Evolutionary conservation across 345 rosid species (phyloP).

Genomic region (Melaleuca quinquenervia): DNA sequence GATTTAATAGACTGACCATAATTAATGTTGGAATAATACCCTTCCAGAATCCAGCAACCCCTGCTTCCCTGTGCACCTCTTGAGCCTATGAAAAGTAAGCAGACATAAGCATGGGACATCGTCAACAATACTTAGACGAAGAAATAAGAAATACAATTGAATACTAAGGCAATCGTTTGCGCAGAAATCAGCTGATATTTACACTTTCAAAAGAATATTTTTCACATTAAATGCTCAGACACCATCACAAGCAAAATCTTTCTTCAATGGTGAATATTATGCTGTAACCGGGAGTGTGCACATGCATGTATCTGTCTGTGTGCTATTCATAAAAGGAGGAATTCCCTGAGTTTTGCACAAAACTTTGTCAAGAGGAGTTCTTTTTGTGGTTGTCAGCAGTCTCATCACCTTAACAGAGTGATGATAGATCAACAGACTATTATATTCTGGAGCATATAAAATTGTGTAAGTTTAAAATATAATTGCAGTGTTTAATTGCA

Average conservation of each 20-base stretch:
- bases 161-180: neutral
- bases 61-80: slow-evolving; percentile 52
- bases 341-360: neutral
- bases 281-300: neutral
- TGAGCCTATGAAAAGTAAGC: slow-evolving; percentile 19
- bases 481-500: neutral
- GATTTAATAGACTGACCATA: slow-evolving; percentile 32
- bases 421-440: neutral
- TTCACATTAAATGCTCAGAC: neutral
- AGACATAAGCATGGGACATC: neutral
- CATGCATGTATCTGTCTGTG: neutral
- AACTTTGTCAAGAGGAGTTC: neutral
- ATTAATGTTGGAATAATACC: slow-evolving; percentile 62
- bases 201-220: neutral
- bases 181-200: neutral
- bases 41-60: slow-evolving; percentile 61
- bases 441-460: neutral
- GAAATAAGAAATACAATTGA: neutral
- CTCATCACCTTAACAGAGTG: neutral
- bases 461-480: neutral
- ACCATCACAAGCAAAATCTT: neutral
- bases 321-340: neutral
- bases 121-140: neutral
- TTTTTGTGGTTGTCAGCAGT: neutral
- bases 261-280: neutral